These are phyloP conservation scores for Lichtheimia hyalospora DNA, from an alignment of 371 early-diverging fungal genomes.

Conservation along the genomic window DNA sequence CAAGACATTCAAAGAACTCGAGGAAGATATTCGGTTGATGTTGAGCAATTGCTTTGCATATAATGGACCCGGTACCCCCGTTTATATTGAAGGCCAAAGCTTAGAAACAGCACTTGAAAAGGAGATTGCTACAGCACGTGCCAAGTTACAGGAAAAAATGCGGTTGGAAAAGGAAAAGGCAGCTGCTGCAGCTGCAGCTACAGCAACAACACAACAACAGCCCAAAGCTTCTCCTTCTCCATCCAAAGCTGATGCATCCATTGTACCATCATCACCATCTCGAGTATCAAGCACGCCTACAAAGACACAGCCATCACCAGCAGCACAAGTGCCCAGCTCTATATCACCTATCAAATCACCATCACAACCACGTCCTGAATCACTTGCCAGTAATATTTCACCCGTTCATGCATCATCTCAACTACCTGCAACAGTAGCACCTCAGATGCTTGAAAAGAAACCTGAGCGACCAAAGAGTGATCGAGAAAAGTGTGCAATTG, in stretches of 20 bases:
- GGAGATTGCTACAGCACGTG: conserved; percentile 40
- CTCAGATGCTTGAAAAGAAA: conserved; percentile 4
- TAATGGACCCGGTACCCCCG: conserved; percentile 50
- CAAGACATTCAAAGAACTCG: conserved; percentile 53
- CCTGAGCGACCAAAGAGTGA: conserved; percentile 16
- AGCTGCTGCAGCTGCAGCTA: not conserved
- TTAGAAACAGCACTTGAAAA: conserved; percentile 44
- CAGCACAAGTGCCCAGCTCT: not conserved
- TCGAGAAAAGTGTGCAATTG: conserved; percentile 28
- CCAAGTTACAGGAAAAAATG: conserved; percentile 26
- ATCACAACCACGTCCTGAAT: not conserved
- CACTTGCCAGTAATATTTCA: not conserved
- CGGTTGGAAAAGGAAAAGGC: not conserved
- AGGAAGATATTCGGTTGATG: conserved; percentile 63
- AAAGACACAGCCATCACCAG: not conserved
- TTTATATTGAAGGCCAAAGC: conserved; percentile 46
- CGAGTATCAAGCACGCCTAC: not conserved
- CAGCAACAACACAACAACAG: not conserved
- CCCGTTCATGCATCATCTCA: not conserved
- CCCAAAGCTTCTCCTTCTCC: not conserved
- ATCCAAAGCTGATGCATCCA: no score
- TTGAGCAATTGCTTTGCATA: conserved; percentile 58
- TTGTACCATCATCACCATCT: no score
- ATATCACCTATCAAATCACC: not conserved
- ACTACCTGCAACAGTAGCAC: not conserved